These are phyloP conservation scores for Colletotrichum aenigma DNA, from an alignment of 2,329 filamentous ascomycete species.

Conservation along the genomic window DNA sequence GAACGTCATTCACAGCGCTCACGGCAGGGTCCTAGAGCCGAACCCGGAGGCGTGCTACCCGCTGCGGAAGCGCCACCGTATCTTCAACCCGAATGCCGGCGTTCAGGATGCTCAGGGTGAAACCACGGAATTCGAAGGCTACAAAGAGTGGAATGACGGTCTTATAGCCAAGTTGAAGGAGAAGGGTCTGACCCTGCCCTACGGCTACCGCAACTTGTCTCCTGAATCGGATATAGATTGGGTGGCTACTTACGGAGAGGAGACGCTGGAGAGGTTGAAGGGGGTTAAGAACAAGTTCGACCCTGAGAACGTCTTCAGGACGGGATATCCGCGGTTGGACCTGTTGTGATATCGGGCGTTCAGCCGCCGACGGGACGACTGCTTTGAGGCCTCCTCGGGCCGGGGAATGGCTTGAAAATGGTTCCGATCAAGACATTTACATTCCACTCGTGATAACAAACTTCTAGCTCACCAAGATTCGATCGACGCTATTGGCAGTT, in stretches of 20 bases:
- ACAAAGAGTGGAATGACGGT: constrained; percentile 24
- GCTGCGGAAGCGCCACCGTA: constrained; percentile 33
- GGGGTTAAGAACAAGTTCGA: constrained; percentile 17
- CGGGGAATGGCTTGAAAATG: not conserved
- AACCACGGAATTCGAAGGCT: constrained; percentile 26
- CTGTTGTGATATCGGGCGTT: not conserved
- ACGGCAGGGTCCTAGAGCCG: not conserved
- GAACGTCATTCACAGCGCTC: not conserved
- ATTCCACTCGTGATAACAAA: not conserved
- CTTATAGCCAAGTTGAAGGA: constrained; percentile 29
- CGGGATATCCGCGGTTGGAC: not conserved
- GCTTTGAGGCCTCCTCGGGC: not conserved
- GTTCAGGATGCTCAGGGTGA: constrained; percentile 25
- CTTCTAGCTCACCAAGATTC: not conserved
- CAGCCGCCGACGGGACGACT: not conserved
- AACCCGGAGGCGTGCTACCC: constrained; percentile 22
- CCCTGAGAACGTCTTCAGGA: constrained; percentile 16
- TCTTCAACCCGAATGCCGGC: constrained; percentile 26
- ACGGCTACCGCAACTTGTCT: constrained; percentile 16
- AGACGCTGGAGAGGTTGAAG: constrained; percentile 23
- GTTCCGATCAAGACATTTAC: not conserved
- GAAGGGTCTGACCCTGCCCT: constrained; percentile 35
- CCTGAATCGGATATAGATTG: constrained; percentile 24
- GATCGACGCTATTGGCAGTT: not conserved
- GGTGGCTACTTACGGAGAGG: constrained; percentile 30